Percentiles rank a stretch among this genome's conserved stretches.
Evolutionary conservation across 352 stramenopile genomes (phyloP).

Genomic region (Phytophthora ohioensis): DNA sequence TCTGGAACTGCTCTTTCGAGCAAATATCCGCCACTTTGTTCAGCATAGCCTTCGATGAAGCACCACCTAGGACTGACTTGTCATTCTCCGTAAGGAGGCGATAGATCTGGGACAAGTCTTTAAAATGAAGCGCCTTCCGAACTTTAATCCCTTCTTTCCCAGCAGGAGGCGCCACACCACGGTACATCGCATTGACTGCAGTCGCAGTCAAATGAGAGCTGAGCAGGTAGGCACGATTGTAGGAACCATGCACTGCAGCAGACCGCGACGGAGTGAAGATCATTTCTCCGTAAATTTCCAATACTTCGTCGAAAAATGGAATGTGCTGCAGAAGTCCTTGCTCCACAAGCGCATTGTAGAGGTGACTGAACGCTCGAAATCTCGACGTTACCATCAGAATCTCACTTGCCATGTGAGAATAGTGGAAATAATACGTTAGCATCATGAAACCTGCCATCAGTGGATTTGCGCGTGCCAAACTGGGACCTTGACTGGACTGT

Average conservation of each 20-base stretch:
- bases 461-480: slow-evolving; percentile 36
- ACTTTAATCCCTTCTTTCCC: slow-evolving; percentile 26
- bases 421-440: slow-evolving; percentile 39
- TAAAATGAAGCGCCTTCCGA: slow-evolving; percentile 30
- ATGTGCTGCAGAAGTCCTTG: slow-evolving; percentile 27
- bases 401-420: slow-evolving; percentile 31
- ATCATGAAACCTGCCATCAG: slow-evolving; percentile 40
- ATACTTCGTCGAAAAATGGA: slow-evolving; percentile 39
- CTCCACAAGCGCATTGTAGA: slow-evolving; percentile 42
- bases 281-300: slow-evolving; percentile 33
- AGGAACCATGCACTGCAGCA: slow-evolving; percentile 30
- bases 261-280: slow-evolving; percentile 46
- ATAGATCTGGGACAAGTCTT: slow-evolving; percentile 35
- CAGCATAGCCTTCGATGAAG: slow-evolving; percentile 33
- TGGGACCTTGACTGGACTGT: slow-evolving; percentile 1
- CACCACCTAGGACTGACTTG: slow-evolving; percentile 23
- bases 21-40: slow-evolving; percentile 31
- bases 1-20: slow-evolving; percentile 33
- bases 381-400: slow-evolving; percentile 37
- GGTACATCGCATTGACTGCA: slow-evolving; percentile 35
- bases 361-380: slow-evolving; percentile 40
- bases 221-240: slow-evolving; percentile 34
- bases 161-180: slow-evolving; percentile 4
- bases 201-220: slow-evolving; percentile 36
- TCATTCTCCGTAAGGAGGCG: slow-evolving; percentile 36